Base-by-base conservation (phyloP, 768 basidiomycete species). In the Trametes sanguinea region DNA sequence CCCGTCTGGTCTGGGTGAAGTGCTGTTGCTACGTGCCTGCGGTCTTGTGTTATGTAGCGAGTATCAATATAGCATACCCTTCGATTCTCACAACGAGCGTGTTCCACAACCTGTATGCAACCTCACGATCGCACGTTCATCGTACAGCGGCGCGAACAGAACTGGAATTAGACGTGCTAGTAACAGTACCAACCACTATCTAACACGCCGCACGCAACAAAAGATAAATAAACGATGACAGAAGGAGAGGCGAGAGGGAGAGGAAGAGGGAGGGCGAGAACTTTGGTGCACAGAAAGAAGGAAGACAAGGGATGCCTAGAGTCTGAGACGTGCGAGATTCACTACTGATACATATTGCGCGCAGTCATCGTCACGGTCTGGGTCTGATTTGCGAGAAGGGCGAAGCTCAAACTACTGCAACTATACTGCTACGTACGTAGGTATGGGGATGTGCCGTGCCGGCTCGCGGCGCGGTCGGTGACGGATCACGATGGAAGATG, bases 1-100 rank as follows among this genome's bases (percentile, higher is more conserved):
- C 42, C 63, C 42, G 63, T 64, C 54, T 64, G 63, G 63, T 64
- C 63, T 37, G 63, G 63, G 48, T 64, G 63, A 64, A 60, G 48
- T 27, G 43, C 39, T 43, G 5, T 43, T 43, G 13, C 22, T 39
- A 17, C 11, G 33, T 9, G 37, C 35, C 35, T 37, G 35, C 37
- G 29, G 37, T 32, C 9, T 6, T 48, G 51, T 40, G 6, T 27
- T 40, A 32, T 48, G 53, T 48, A 54, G 45, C 59, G 59, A 60
- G 13, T 60, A 48, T 27, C 59, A 39, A 29, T 50, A 29, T 39
- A 52, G 51, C 44, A 39, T 40, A 7, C 46, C 42, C 51, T 50
- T 22, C 22, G 22, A 22, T 22, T 22, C 22, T 22, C 22, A 22
- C 22, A 22, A 22, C 22, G 22, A 22, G 22, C 22, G 22, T 22